phyloP scores from a whole-genome alignment of 768 basidiomycete species.

The Boletus reticuloceps region DNA sequence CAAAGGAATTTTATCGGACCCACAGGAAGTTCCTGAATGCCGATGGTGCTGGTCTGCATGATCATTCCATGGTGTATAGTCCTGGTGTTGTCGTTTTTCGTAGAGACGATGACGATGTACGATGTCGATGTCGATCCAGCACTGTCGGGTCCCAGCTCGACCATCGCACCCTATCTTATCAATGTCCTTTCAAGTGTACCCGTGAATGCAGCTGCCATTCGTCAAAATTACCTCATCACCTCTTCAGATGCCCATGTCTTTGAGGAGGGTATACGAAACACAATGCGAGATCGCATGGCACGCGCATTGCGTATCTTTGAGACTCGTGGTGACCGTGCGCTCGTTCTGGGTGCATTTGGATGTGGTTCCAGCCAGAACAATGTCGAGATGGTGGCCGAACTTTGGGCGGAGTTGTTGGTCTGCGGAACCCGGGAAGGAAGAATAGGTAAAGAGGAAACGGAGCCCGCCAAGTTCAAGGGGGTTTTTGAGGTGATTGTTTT shows the following conservation, averaged over 20 bases:
- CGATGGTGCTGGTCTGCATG: constrained; percentile 43
- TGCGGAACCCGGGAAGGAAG: constrained; percentile 31
- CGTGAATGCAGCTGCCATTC: constrained; percentile 42
- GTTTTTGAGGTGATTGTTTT: constrained; percentile 43
- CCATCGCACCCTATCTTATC: constrained; percentile 38
- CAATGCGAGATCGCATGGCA: constrained; percentile 50
- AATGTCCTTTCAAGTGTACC: constrained; percentile 42
- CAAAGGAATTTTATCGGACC: constrained; percentile 39
- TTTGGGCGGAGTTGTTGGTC: constrained; percentile 46
- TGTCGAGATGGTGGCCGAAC: constrained; percentile 39
- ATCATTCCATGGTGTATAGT: constrained; percentile 48
- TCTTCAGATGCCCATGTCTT: constrained; percentile 35
- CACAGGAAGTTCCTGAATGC: constrained; percentile 33
- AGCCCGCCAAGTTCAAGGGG: constrained; percentile 36
- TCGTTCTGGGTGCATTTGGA: constrained; percentile 47
- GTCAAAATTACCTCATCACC: constrained; percentile 35
- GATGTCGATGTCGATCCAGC: constrained; percentile 13
- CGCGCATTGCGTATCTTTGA: constrained; percentile 44
- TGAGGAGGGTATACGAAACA: constrained; percentile 37
- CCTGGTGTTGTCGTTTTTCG: constrained; percentile 43
- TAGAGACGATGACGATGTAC: constrained; percentile 34
- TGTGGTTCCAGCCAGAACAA: constrained; percentile 42
- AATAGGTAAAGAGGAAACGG: constrained; percentile 13
- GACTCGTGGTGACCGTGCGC: constrained; percentile 34
- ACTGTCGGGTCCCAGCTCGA: constrained; percentile 18